Base-by-base conservation (phyloP, 257 asterid species). In the Nicotiana obtusifolia region DNA sequence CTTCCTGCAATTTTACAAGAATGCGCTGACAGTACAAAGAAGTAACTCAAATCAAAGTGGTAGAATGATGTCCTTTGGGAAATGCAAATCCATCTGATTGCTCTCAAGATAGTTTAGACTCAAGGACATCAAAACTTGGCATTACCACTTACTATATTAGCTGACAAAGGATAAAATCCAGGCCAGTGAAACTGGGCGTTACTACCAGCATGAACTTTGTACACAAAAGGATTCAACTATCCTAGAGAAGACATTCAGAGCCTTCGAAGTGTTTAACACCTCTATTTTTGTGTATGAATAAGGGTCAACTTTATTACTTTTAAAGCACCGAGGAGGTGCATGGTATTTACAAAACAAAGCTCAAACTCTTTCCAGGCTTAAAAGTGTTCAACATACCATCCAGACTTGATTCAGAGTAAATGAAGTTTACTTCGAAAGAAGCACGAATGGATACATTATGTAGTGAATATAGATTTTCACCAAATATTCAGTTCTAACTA, bases 11-110 rank as follows among this genome's bases (percentile, higher is more conserved):
- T 44, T 71, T 10, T 14, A 73, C 24, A 14, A 73, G 61, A 73
- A 47, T 73, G 61, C 47, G 37, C 37, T 47, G 61, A 47, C 57
- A 35, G 19, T 13, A 47, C 37, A 24, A 24, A 37, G 33, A 69
- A 41, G 52, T 71, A 62, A 71, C 78, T 5, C 78, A 71, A 71
- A 71, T 71, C 78, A 22, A 71, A 49, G 79, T 24, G 61, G 62
- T 24, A 24, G 61, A 73, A 49, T 73, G 37, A 73, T 47, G 5
- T 47, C 24, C 7, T 10, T 15, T 14, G 41, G 41, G 8, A 47
- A 54, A 5, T 15, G 33, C 37, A 73, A 73, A 15, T 15, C 41
- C 41, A 49, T 49, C 56, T 24, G 7, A 53, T 49, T 73, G 79
- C 37, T 73, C 24, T 73, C 49, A 73, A 33, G 24, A 19, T 75